Base-by-base conservation (phyloP, 805 yeast genomes). In the Pichia insulana region DNA sequence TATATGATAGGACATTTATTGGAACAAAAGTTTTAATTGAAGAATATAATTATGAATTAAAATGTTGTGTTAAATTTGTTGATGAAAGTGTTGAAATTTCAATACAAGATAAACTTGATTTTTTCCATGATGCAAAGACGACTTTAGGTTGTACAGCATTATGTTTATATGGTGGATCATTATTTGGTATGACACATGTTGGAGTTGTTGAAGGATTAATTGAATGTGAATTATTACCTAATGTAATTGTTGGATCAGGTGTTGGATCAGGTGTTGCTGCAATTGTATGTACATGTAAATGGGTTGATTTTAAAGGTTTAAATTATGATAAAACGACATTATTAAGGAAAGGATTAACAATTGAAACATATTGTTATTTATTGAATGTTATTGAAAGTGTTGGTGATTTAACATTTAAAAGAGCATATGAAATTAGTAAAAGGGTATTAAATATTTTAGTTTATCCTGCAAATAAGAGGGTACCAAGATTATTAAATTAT, bases 251-350 rank as follows among this genome's bases (percentile, higher is more conserved):
- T 7, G 98, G 98, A 0, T 83, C 89, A 44, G 92, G 96, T 0
- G 83, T 87, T 46, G 98, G 98, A 1, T 94, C 97, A 0, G 81
- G 89, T 2, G 88, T 89, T 16, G 97, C 96, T 0, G 78, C 95
- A 0, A 66, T 87, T 30, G 84, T 83, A 1, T 87, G 97, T 54
- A 19, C 25, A 5, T 18, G 19, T 9, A 15, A 15, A 31, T 32
- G 22, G 13, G 36, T 35, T 4, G 39, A 43, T 8, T 8, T 39
- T 8, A 39, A 36, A 13, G 12, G 34, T 9, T 35, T 32, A 25
- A 45, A 49, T 49, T 19, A 45, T 7, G 47, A 46, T 33, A 47
- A 48, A 35, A 26, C 45, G 38, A 39, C 45, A 22, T 22, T 22
- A 22, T 22, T 22, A 22, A 22, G 25, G 30, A 43, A 83, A 47